These are phyloP conservation scores for Aspergillus tanneri DNA, from an alignment of 2,329 filamentous ascomycete genomes.

Conservation along the genomic window DNA sequence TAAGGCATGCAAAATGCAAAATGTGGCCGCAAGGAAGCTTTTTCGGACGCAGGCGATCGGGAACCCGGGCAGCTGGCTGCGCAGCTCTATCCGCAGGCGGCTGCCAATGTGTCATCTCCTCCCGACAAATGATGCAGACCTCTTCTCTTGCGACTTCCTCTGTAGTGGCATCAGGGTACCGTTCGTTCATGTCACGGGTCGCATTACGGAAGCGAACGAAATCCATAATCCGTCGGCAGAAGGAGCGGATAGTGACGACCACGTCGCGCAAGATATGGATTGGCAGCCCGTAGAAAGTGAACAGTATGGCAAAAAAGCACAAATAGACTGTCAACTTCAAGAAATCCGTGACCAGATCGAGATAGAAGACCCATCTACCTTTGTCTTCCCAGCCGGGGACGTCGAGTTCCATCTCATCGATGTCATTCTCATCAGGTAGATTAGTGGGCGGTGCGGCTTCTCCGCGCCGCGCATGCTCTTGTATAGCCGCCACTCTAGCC, in stretches of 20 bases:
- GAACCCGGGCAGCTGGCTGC: conserved; percentile 48
- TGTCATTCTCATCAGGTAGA: conserved; percentile 66
- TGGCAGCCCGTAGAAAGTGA: conserved; percentile 90
- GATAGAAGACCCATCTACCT: conserved; percentile 83
- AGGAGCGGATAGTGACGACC: conserved; percentile 89
- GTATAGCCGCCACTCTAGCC: conserved; percentile 50
- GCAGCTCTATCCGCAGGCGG: conserved; percentile 46
- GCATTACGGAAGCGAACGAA: conserved; percentile 88
- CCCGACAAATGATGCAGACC: conserved; percentile 95
- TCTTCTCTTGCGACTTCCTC: conserved; percentile 84
- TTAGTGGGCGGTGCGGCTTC: conserved; percentile 39
- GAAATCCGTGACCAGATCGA: conserved; percentile 86
- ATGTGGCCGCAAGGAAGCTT: conserved; percentile 97
- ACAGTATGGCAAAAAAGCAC: conserved; percentile 87
- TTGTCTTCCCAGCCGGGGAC: conserved; percentile 96
- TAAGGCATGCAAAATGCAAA: conserved; percentile 87
- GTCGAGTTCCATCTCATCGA: conserved; percentile 92
- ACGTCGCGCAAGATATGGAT: conserved; percentile 96
- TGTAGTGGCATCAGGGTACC: conserved; percentile 83
- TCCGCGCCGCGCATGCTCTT: conserved; percentile 38
- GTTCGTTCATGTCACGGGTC: conserved; percentile 86
- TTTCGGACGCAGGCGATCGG: conserved; percentile 85
- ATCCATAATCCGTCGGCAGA: conserved; percentile 83
- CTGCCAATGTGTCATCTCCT: conserved; percentile 86
- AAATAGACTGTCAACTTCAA: conserved; percentile 87